Evolutionary conservation across 2,329 filamentous ascomycete species (phyloP).

Genomic region (Aspergillus sp.): DNA sequence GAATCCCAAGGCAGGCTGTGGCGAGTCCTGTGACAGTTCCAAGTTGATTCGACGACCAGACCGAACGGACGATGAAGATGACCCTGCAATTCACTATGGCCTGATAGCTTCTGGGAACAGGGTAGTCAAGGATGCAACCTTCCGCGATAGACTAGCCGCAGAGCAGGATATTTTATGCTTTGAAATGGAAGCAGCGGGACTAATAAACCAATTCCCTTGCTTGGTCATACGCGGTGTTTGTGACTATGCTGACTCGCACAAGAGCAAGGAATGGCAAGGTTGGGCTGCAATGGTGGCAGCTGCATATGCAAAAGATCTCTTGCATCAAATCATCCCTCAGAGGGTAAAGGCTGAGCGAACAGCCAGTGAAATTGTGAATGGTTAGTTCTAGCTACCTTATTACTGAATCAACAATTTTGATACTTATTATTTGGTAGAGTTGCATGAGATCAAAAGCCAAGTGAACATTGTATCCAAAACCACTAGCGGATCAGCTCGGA

Average conservation of each 20-base stretch:
- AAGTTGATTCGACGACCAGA: background rate
- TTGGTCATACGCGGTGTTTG: constrained; percentile 9
- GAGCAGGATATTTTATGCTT: background rate
- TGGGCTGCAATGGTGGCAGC: constrained; percentile 5
- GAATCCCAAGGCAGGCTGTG: background rate
- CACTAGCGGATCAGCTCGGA: background rate
- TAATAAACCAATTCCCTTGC: constrained; percentile 1
- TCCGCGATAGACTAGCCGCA: background rate
- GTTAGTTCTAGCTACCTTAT: too few relatives aligned
- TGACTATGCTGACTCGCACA: constrained; percentile 8
- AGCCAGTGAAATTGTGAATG: background rate
- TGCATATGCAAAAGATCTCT: constrained; percentile 1
- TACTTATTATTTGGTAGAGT: background rate
- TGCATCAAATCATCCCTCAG: background rate
- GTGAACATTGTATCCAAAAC: background rate
- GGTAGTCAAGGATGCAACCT: constrained; percentile 4
- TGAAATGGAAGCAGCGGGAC: background rate
- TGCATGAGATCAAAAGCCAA: background rate
- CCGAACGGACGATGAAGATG: background rate
- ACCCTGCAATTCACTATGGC: background rate
- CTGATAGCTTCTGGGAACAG: constrained; percentile 7
- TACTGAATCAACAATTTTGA: too few relatives aligned
- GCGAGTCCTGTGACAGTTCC: background rate
- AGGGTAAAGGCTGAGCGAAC: background rate
- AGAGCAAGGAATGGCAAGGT: constrained; percentile 5